Evolutionary conservation across 495 filamentous ascomycete genomes (phyloP).

Genomic region (Xeromyces bisporus): DNA sequence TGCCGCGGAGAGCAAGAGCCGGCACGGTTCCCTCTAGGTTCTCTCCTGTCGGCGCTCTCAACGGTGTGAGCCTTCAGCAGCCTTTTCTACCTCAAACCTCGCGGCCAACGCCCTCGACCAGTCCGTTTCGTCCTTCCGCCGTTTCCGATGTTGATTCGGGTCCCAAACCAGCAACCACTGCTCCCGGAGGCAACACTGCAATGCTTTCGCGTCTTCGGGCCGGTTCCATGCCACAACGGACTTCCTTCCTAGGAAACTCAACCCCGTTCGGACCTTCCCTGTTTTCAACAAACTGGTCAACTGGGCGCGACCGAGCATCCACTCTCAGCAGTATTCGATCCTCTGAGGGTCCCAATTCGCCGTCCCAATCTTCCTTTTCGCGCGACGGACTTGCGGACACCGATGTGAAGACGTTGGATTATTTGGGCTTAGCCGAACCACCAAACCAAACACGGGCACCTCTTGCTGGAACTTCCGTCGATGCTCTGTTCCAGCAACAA

Average conservation of each 20-base stretch:
- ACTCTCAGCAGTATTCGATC: conserved; percentile 73
- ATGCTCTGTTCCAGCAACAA: conserved; percentile 34
- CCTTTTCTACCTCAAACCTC: conserved; percentile 63
- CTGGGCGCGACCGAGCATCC: conserved; percentile 56
- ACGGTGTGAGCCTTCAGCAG: conserved; percentile 42
- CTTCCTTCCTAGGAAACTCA: conserved; percentile 40
- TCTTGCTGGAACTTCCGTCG: conserved; percentile 39
- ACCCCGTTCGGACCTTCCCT: conserved; percentile 78
- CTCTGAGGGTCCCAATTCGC: conserved; percentile 83
- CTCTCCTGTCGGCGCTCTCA: conserved; percentile 48
- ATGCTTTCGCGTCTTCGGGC: conserved; percentile 77
- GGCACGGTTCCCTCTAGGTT: conserved; percentile 96
- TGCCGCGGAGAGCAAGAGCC: conserved; percentile 62
- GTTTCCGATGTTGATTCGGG: conserved; percentile 49
- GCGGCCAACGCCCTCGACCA: conserved; percentile 77
- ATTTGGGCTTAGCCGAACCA: conserved; percentile 86
- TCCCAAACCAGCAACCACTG: conserved; percentile 28
- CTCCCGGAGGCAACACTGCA: conserved; percentile 39
- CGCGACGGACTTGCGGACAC: conserved; percentile 72
- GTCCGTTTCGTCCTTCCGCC: conserved; percentile 70
- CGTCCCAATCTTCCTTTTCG: conserved; percentile 76
- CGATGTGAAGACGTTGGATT: conserved; percentile 89
- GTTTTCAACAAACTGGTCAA: conserved; percentile 74
- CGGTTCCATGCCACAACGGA: conserved; percentile 86
- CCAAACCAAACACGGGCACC: conserved; percentile 64